Evolutionary conservation across 129 eudicot species (phyloP).

Genomic region (Oenanthe sinensis): DNA sequence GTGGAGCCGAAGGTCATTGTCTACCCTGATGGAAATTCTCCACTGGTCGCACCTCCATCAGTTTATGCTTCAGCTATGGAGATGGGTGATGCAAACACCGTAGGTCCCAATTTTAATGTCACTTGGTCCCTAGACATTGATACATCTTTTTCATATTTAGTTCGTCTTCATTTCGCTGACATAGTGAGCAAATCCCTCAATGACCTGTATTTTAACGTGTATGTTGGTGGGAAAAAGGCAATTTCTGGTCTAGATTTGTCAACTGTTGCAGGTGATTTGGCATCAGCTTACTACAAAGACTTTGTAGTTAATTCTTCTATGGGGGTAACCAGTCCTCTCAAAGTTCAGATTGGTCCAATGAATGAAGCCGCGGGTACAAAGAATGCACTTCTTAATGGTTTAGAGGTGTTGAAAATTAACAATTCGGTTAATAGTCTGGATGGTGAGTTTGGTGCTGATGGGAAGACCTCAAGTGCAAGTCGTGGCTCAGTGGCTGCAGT

Average conservation of each 20-base stretch:
- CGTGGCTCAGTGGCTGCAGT: slow-evolving; percentile 70
- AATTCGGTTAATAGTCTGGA: slow-evolving; percentile 68
- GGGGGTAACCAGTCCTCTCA: slow-evolving; percentile 35
- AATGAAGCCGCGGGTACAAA: slow-evolving; percentile 39
- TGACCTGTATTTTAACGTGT: slow-evolving; percentile 75
- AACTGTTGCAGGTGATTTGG: slow-evolving; percentile 36
- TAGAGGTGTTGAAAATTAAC: slow-evolving; percentile 52
- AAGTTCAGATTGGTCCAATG: slow-evolving; percentile 55
- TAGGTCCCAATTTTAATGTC: slow-evolving; percentile 54
- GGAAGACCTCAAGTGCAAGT: slow-evolving; percentile 25
- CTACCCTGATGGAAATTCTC: slow-evolving; percentile 59
- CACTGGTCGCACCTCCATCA: slow-evolving; percentile 60
- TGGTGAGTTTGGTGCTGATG: slow-evolving; percentile 59
- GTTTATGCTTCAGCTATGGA: slow-evolving; percentile 67
- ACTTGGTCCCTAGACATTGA: slow-evolving; percentile 73
- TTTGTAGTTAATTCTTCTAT: slow-evolving; percentile 46
- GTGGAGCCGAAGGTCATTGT: slow-evolving; percentile 42
- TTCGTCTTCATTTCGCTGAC: slow-evolving; percentile 86
- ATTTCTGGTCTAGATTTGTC: slow-evolving; percentile 61
- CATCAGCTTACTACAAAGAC: slow-evolving; percentile 58
- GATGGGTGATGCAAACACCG: slow-evolving; percentile 51
- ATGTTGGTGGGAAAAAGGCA: slow-evolving; percentile 54
- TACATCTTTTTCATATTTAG: slow-evolving; percentile 34
- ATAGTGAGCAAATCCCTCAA: slow-evolving; percentile 65
- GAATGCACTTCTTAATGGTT: slow-evolving; percentile 66